Evolutionary conservation across 352 stramenopile species (phyloP), one percentile per base, ranked within the genome.

Genomic region (Albugo laibachii): DNA sequence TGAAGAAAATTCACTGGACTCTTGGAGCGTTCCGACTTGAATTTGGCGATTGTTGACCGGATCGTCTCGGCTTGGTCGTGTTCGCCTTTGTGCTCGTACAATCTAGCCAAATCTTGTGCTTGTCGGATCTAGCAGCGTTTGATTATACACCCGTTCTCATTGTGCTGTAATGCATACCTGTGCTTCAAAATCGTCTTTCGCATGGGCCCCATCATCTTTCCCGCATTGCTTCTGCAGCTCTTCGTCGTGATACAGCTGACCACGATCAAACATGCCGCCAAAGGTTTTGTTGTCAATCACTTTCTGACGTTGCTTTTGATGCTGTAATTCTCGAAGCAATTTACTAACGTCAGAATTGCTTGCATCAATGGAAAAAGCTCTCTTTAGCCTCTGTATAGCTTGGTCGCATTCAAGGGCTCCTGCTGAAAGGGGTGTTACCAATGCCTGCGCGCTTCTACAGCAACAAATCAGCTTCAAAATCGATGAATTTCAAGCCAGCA

Each of bases 1-100:
- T 84, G 53, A 41, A 83, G 86, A 43, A 91, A 87, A 45, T 84
- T 69, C 21, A 84, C 71, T 34, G 63, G 53, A 43, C 82, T 85
- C 13, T 65, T 57, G 47, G 52, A 53, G 14, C 62, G 70, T 40
- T 56, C 56, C 27, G 63, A 45, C 48, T 77, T 80, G 34, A 68
- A 65, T 15, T 80, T 49, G 0, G 58, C 59, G 18, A 88, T 66
- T 49, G 78, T 80, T 6, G 62, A 56, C 38, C 66, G 57, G 19
- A 92, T 80, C 50, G 85, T 72, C 13, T 60, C 50, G 10, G 75
- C 78, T 16, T 76, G 59, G 14, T 80, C 59, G 0, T 35, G 31
- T 15, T 87, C 62, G 1, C 75, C 78, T 34, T 85, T 81, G 4
- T 62, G 61, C 43, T 86, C 71, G 18, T 72, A 83, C 48, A 77